phyloP scores from a whole-genome alignment of 805 yeast species.

The Jamesozyma spencerorum region DNA sequence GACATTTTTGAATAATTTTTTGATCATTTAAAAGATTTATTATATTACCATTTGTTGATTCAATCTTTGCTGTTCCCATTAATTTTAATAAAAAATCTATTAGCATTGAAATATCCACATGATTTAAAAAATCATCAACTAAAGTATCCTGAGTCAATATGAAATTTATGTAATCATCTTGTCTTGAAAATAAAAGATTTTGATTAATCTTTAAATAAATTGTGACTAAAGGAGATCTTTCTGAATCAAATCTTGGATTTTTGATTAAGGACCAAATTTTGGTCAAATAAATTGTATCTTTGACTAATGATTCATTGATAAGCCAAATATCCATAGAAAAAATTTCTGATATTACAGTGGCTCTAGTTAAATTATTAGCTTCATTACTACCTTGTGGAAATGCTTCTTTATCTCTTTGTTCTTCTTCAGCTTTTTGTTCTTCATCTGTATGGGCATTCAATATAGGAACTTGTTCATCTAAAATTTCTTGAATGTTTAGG shows the following conservation, averaged over 20 bases:
- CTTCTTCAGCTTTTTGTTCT: constrained; percentile 1
- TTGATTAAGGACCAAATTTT: constrained; percentile 73
- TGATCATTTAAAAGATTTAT: constrained; percentile 67
- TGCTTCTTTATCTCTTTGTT: constrained; percentile 2
- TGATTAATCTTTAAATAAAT: constrained; percentile 81
- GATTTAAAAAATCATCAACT: constrained; percentile 51
- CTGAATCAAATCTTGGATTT: constrained; percentile 40
- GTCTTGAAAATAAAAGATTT: constrained; percentile 73
- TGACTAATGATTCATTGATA: constrained; percentile 77
- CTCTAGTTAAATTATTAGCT: constrained; percentile 12
- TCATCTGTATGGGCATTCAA: constrained; percentile 2
- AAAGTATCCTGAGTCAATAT: constrained; percentile 6
- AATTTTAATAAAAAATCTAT: constrained; percentile 84
- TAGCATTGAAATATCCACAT: constrained; percentile 78
- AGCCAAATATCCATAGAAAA: constrained; percentile 89
- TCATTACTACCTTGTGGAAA: neutral
- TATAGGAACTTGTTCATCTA: neutral
- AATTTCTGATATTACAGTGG: constrained; percentile 51
- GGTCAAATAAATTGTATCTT: constrained; percentile 49
- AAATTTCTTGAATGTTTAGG: neutral
- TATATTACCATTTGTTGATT: constrained; percentile 78
- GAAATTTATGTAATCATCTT: constrained; percentile 23
- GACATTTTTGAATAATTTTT: constrained; percentile 56
- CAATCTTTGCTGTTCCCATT: constrained; percentile 83
- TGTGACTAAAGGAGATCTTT: constrained; percentile 64